Percentiles rank a stretch among this genome's conserved stretches.
phyloP scores from a whole-genome alignment of 257 asterid species.

The Anisodus acutangulus region DNA sequence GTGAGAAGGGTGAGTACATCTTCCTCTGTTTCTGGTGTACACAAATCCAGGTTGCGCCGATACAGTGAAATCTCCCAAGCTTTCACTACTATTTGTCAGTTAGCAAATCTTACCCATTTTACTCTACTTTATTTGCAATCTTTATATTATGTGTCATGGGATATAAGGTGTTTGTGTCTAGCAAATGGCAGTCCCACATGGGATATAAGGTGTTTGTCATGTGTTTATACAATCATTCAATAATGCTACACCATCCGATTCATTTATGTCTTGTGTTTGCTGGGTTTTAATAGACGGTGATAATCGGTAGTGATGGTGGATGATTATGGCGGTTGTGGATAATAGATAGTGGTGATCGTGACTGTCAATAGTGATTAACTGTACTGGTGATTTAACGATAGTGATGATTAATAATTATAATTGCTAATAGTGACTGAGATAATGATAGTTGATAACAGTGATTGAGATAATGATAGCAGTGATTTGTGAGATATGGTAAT shows the following conservation, averaged over 20 bases:
- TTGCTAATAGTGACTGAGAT: too few species aligned
- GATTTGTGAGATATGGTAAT: too few species aligned
- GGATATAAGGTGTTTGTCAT: not conserved
- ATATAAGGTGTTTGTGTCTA: not conserved
- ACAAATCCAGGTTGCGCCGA: conserved; percentile 58
- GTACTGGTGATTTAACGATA: too few species aligned
- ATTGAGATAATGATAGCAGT: too few species aligned
- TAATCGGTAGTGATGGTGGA: too few species aligned
- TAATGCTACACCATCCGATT: not conserved
- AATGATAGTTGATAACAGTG: too few species aligned
- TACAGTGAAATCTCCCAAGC: conserved; percentile 30
- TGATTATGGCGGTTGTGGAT: too few species aligned
- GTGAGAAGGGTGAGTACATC: conserved; percentile 56
- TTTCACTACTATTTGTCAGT: conserved; percentile 23
- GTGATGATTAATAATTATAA: too few species aligned
- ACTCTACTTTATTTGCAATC: not conserved
- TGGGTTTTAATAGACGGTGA: too few species aligned
- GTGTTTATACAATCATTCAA: not conserved
- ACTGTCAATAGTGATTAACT: too few species aligned
- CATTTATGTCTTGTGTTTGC: too few species aligned
- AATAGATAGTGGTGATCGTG: too few species aligned
- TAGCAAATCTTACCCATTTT: conserved; percentile 24
- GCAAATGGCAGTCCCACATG: conserved; percentile 11
- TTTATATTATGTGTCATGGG: not conserved
- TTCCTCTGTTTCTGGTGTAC: conserved; percentile 76